These are phyloP conservation scores for Penicillium tannophilum DNA, from an alignment of 495 filamentous ascomycete genomes.

Conservation along the genomic window DNA sequence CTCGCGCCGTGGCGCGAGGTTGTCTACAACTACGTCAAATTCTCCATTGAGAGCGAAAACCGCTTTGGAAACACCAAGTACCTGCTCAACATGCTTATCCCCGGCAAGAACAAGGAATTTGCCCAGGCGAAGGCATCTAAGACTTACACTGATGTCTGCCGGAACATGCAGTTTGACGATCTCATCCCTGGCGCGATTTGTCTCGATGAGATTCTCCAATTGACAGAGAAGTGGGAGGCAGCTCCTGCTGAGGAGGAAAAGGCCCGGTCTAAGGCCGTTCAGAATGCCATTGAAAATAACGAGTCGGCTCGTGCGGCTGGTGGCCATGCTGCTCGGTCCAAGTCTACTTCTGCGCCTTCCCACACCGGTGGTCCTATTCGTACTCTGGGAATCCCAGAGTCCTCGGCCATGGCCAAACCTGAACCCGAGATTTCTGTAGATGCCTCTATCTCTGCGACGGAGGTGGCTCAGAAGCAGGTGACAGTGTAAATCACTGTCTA, in stretches of 20 bases:
- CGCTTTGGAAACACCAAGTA: conserved; percentile 91
- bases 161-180: conserved; percentile 61
- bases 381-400: conserved; percentile 38
- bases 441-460: conserved; percentile 23
- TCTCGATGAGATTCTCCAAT: conserved; percentile 64
- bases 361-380: conserved; percentile 43
- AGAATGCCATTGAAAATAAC: conserved; percentile 55
- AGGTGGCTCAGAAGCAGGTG: conserved; percentile 29
- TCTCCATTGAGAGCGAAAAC: conserved; percentile 76
- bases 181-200: conserved; percentile 58
- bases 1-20: conserved; percentile 72
- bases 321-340: conserved; percentile 34
- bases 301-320: conserved; percentile 48
- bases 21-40: conserved; percentile 70
- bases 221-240: conserved; percentile 48
- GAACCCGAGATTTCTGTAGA: conserved; percentile 20
- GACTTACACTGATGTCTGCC: conserved; percentile 66
- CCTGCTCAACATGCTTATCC: conserved; percentile 78
- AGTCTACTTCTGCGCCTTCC: conserved; percentile 26
- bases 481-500: conserved; percentile 19
- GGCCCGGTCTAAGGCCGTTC: conserved; percentile 45
- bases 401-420: conserved; percentile 25
- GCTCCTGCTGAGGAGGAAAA: conserved; percentile 29
- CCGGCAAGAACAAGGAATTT: conserved; percentile 69
- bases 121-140: conserved; percentile 55